These are phyloP conservation scores for Tetrahymena borealis DNA, from an alignment of 73 alveolate species.

Conservation along the genomic window DNA sequence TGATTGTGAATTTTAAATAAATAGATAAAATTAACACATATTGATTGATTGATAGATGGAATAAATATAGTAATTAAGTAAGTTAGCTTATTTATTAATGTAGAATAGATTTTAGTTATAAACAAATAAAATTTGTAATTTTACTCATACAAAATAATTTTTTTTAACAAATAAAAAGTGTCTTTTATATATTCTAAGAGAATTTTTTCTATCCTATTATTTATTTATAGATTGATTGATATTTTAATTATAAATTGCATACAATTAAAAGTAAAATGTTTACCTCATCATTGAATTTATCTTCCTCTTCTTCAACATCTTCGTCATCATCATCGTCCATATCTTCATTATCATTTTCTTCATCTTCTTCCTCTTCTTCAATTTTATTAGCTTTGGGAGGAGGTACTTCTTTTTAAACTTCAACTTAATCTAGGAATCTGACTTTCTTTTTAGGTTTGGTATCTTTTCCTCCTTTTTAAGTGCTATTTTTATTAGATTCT, in stretches of 20 bases:
- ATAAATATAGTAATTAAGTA: too few relatives aligned
- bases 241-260: not conserved
- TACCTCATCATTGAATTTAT: not conserved
- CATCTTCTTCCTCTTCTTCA: slow-evolving; percentile 19
- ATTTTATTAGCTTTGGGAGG: not conserved
- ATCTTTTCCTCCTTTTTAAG: not conserved
- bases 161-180: not conserved
- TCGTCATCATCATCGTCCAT: slow-evolving; percentile 14
- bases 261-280: not conserved
- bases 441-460: not conserved
- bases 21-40: too few relatives aligned
- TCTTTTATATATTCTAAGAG: not conserved
- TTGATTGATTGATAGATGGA: too few relatives aligned
- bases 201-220: not conserved
- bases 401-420: not conserved
- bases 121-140: not conserved
- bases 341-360: not conserved
- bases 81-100: too few relatives aligned
- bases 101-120: too few relatives aligned
- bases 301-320: slow-evolving; percentile 10
- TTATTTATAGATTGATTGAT: too few relatives aligned
- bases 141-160: not conserved
- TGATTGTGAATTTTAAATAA: too few relatives aligned
- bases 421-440: not conserved
- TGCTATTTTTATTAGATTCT: not conserved